phyloP scores from a whole-genome alignment of 352 stramenopile species.

The Globisporangium carolinianum region DNA sequence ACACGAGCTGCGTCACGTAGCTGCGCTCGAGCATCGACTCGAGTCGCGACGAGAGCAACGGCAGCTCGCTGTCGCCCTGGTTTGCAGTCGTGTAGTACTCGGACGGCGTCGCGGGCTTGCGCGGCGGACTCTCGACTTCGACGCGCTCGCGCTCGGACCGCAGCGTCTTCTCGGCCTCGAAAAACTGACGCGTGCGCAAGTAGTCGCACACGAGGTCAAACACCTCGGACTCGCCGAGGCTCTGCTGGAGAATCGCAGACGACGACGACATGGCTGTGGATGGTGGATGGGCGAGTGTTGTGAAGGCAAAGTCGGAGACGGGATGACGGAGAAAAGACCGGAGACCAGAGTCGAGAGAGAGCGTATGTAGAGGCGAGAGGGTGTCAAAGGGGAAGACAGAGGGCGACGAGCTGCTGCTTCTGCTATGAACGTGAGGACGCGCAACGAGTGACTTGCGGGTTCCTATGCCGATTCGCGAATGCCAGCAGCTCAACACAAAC shows the following conservation, averaged over 20 bases:
- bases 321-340: too few relatives aligned
- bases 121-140: conserved; percentile 13
- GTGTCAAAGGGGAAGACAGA: too few relatives aligned
- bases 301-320: too few relatives aligned
- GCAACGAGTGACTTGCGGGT: neutral
- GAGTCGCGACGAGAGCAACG: conserved; percentile 50
- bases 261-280: conserved; percentile 38
- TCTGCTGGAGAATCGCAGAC: conserved; percentile 63
- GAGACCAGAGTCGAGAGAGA: too few relatives aligned
- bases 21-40: conserved; percentile 79
- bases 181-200: conserved; percentile 82
- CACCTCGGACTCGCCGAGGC: conserved; percentile 73
- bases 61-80: conserved; percentile 20
- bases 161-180: conserved; percentile 68
- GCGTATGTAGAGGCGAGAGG: too few relatives aligned
- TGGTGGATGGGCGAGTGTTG: neutral
- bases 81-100: conserved; percentile 25
- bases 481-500: neutral
- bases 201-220: conserved; percentile 88
- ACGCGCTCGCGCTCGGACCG: conserved; percentile 59
- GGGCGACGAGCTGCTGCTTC: too few relatives aligned
- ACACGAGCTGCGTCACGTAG: conserved; percentile 82
- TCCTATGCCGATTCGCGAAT: conserved; percentile 16
- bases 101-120: conserved; percentile 11
- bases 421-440: too few relatives aligned